phyloP scores from a whole-genome alignment of 768 basidiomycete species.

The Amanita rimosa region DNA sequence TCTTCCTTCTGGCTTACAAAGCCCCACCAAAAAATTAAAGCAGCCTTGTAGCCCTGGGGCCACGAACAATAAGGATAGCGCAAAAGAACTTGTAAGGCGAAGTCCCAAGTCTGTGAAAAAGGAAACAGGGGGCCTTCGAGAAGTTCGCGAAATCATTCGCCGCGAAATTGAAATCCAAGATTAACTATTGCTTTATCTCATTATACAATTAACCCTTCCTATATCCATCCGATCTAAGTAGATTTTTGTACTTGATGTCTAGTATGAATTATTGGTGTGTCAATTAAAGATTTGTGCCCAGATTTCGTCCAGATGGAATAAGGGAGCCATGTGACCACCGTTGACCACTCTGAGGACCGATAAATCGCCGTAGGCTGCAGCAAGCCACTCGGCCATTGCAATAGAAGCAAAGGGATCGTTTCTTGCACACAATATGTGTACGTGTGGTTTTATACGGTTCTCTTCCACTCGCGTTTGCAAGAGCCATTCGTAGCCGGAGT shows the following conservation, averaged over 20 bases:
- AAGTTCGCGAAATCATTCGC: constrained; percentile 75
- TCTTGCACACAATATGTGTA: constrained; percentile 32
- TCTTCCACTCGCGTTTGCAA: constrained; percentile 29
- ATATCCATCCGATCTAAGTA: constrained; percentile 10
- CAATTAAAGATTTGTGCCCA: constrained; percentile 26
- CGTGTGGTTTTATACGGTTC: constrained; percentile 29
- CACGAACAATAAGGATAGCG: constrained; percentile 39
- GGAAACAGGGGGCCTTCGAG: constrained; percentile 63
- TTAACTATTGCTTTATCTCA: constrained; percentile 26
- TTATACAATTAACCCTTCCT: constrained; percentile 9
- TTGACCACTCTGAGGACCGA: constrained; percentile 25
- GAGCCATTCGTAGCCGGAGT: constrained; percentile 41
- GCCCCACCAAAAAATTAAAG: constrained; percentile 28
- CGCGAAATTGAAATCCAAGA: constrained; percentile 67
- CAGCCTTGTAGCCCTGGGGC: constrained; percentile 39
- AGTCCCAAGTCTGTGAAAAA: constrained; percentile 65
- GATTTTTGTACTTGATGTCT: constrained; percentile 11
- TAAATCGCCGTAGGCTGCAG: constrained; percentile 31
- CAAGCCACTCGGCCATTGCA: constrained; percentile 36
- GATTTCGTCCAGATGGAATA: constrained; percentile 34
- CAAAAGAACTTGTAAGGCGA: constrained; percentile 46
- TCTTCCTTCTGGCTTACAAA: constrained; percentile 12
- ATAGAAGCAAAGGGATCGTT: constrained; percentile 30
- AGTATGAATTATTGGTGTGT: background rate
- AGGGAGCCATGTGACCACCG: constrained; percentile 38